Evolutionary conservation across 1,139 yeast species (phyloP).

Genomic region (Taiozyma sp.): DNA sequence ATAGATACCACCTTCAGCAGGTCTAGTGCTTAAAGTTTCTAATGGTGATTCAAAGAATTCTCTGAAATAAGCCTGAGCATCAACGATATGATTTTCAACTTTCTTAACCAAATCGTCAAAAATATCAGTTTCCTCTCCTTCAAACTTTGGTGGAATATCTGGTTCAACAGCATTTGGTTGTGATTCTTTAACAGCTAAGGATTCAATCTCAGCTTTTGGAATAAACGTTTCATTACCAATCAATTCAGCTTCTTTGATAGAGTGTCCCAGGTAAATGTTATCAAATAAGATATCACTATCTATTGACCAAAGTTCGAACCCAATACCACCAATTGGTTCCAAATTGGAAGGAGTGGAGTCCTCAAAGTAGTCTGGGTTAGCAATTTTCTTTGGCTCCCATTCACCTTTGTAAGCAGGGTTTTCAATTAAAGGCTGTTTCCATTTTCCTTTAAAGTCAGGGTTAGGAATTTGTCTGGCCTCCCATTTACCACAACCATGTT

Average conservation of each 20-base stretch:
- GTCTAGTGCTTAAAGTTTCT: slow-evolving; percentile 37
- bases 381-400: slow-evolving; percentile 66
- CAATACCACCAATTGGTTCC: slow-evolving; percentile 73
- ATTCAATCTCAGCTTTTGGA: slow-evolving; percentile 59
- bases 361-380: slow-evolving; percentile 67
- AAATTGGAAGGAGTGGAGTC: slow-evolving; percentile 56
- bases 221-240: slow-evolving; percentile 75
- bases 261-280: slow-evolving; percentile 82
- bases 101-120: slow-evolving; percentile 18
- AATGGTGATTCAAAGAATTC: slow-evolving; percentile 42
- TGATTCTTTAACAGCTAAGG: slow-evolving; percentile 31
- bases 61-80: slow-evolving; percentile 26
- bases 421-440: slow-evolving; percentile 61
- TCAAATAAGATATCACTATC: slow-evolving; percentile 70
- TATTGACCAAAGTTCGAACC: slow-evolving; percentile 91
- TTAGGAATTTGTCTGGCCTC: slow-evolving; percentile 60
- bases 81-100: slow-evolving; percentile 21
- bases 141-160: not conserved
- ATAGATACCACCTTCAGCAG: slow-evolving; percentile 45
- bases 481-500: slow-evolving; percentile 78
- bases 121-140: slow-evolving; percentile 2
- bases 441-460: slow-evolving; percentile 70
- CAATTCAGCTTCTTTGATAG: slow-evolving; percentile 73
- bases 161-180: slow-evolving; percentile 40
- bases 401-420: slow-evolving; percentile 79